Base-by-base conservation (phyloP, 805 yeast genomes). In the Kodamaea kaohsiungensis region DNA sequence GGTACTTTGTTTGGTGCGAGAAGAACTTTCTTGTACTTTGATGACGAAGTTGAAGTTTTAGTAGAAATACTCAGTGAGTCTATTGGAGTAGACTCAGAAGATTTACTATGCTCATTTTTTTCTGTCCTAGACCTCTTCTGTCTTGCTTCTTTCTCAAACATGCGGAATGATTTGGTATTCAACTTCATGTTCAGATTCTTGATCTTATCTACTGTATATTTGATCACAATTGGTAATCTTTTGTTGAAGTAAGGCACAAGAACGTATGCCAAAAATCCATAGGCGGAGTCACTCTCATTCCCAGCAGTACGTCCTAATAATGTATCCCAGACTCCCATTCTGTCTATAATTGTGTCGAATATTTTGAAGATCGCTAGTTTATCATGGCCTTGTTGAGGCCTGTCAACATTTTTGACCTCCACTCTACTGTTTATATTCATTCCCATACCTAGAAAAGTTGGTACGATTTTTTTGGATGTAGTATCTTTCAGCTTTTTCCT, bases 291-390 rank as follows among this genome's bases (percentile, higher is more conserved):
- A 43, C 68, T 70, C 27, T 65, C 64, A 6, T 61, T 56, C 10
- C 60, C 65, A 10, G 64, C 59, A 0, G 65, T 56, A 8, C 72
- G 70, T 1, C 73, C 73, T 17, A 75, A 54, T 16, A 84, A 62
- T 5, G 81, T 72, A 58, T 84, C 87, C 74, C 84, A 74, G 35
- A 84, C 75, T 25, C 80, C 77, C 58, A 84, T 67, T 56, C 83
- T 78, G 61, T 83, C 88, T 1, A 83, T 61, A 33, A 79, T 71
- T 5, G 79, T 62, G 55, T 79, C 81, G 45, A 83, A 61, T 1
- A 66, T 59, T 2, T 53, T 55, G 27, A 61, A 68, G 30, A 71
- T 33, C 9, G 39, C 48, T 17, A 38, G 27, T 15, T 15, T 45
- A 25, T 45, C 43, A 9, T 27, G 38, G 2, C n/a, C 15, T n/a